Percentiles rank a stretch among this genome's conserved stretches.
Conservation (phyloP, 306 rosid species). For the Oemleria cerasiformis region DNA sequence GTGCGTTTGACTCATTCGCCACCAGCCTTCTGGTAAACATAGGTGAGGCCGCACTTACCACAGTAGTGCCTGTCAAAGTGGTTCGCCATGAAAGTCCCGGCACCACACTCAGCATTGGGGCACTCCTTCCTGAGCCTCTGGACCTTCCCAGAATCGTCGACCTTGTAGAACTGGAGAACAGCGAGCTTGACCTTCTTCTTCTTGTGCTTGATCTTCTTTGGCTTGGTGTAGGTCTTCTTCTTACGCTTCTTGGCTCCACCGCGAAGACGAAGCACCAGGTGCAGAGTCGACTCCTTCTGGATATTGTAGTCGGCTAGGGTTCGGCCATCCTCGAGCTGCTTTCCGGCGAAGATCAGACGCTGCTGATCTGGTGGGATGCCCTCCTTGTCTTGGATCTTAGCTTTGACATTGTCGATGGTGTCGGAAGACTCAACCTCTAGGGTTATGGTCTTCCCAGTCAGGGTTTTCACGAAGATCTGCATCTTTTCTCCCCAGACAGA, state of each 20-base stretch:
- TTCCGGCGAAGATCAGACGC: slow-evolving; percentile 32
- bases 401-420: slow-evolving; percentile 23
- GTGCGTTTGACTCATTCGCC: slow-evolving; percentile 22
- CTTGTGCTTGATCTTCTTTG: slow-evolving; percentile 43
- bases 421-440: slow-evolving; percentile 34
- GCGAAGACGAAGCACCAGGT: slow-evolving; percentile 32
- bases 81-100: slow-evolving; percentile 33
- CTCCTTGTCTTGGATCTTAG: slow-evolving; percentile 25
- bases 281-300: slow-evolving; percentile 38
- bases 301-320: slow-evolving; percentile 38
- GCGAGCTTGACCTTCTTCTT: slow-evolving; percentile 33
- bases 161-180: slow-evolving; percentile 32
- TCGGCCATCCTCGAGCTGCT: slow-evolving; percentile 36
- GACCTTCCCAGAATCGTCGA: slow-evolving; percentile 38
- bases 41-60: slow-evolving; percentile 40
- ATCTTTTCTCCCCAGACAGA: slow-evolving; percentile 15
- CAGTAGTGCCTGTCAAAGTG: slow-evolving; percentile 40
- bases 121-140: slow-evolving; percentile 39
- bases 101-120: slow-evolving; percentile 35
- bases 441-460: slow-evolving; percentile 27
- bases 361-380: slow-evolving; percentile 26
- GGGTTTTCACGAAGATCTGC: slow-evolving; percentile 39
- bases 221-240: slow-evolving; percentile 45
- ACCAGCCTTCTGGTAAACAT: slow-evolving; percentile 39
- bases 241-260: slow-evolving; percentile 41